Conservation (phyloP, 352 stramenopile genomes). For the Peronospora belbahrii region DNA sequence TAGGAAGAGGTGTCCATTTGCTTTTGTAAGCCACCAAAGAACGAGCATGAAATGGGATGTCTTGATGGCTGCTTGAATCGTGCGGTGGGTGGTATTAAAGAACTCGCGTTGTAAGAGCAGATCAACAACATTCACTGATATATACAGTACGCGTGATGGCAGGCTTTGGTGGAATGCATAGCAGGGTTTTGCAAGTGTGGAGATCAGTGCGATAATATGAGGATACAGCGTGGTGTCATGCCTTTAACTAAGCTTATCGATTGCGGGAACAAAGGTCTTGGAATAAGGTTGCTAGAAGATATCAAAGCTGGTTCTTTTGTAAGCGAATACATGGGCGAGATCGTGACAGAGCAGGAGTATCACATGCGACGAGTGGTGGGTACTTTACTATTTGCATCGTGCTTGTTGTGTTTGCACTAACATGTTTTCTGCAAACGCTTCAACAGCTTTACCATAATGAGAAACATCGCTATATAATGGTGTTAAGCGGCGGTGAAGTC, state of each 20-base stretch:
- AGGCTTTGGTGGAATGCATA: conserved; percentile 68
- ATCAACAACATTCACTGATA: neutral
- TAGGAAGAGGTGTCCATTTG: conserved; percentile 71
- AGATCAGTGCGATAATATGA: conserved; percentile 63
- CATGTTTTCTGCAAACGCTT: neutral
- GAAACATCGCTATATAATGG: conserved; percentile 82
- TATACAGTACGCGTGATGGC: neutral
- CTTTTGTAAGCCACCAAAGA: conserved; percentile 34
- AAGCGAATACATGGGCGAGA: conserved; percentile 79
- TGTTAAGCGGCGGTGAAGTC: conserved; percentile 75
- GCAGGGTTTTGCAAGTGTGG: conserved; percentile 50
- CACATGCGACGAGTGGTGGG: conserved; percentile 63
- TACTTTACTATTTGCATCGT: neutral
- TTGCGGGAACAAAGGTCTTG: conserved; percentile 59
- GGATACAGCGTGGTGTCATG: conserved; percentile 61
- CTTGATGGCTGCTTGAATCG: conserved; percentile 73
- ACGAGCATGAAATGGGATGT: conserved; percentile 38
- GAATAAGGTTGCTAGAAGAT: conserved; percentile 38
- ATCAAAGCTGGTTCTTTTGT: conserved; percentile 60
- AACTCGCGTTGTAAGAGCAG: neutral
- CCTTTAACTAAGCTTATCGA: conserved; percentile 40
- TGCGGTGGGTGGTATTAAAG: conserved; percentile 30
- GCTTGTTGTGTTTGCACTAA: neutral
- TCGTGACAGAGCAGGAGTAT: conserved; percentile 80
- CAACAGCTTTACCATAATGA: conserved; percentile 70